A percentile compares a stretch with the other conserved stretches of the same genome.
These are phyloP conservation scores for Arctostaphylos glauca DNA, from an alignment of 148 eudicot genomes.

Conservation along the genomic window DNA sequence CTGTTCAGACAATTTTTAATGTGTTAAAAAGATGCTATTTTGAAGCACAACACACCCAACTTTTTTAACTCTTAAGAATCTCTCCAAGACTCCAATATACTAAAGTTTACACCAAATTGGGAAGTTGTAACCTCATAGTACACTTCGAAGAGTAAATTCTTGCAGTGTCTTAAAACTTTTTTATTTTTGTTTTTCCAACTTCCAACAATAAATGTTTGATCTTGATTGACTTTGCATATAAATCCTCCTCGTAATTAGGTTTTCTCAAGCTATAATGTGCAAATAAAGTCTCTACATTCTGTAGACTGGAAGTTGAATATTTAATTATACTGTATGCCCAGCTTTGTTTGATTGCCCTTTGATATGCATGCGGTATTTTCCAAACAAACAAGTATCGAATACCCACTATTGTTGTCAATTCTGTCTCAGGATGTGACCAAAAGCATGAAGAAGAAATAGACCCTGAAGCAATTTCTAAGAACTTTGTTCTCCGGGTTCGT, in stretches of 20 bases:
- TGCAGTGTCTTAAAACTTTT: neutral
- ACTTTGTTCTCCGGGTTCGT: conserved; percentile 80
- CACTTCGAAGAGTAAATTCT: neutral
- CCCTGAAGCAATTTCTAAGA: conserved; percentile 64
- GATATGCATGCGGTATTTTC: neutral
- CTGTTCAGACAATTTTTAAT: no score
- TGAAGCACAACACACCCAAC: no score
- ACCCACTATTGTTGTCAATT: neutral
- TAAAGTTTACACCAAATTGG: neutral
- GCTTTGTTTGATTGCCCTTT: neutral
- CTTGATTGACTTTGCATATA: neutral
- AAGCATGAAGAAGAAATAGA: conserved; percentile 85
- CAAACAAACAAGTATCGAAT: neutral
- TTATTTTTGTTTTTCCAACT: neutral
- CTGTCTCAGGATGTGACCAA: conserved; percentile 70
- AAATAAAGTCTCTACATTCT: neutral
- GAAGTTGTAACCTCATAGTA: neutral
- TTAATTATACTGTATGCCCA: neutral
- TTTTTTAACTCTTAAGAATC: neutral
- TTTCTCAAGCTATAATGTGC: neutral
- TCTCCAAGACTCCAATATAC: neutral
- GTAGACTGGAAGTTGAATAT: neutral
- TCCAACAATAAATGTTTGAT: neutral
- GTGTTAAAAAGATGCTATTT: no score
- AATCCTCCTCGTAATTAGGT: neutral